Evolutionary conservation across 208 protist genomes (phyloP).

Genomic region (Leishmania major): DNA sequence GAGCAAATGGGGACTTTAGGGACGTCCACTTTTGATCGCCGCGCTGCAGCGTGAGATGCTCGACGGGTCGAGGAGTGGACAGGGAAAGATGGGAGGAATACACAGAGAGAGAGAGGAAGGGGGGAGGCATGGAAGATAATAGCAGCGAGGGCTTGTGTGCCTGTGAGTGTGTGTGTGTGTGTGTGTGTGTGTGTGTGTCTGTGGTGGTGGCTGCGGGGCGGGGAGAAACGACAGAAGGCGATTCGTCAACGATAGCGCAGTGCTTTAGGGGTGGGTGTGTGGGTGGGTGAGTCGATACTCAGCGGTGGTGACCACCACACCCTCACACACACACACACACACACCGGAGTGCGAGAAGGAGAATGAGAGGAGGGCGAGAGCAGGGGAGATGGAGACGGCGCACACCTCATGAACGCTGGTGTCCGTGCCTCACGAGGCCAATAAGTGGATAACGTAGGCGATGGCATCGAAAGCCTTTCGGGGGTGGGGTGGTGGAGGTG

Average conservation of each 20-base stretch:
- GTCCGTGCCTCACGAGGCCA: background rate
- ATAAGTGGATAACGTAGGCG: background rate
- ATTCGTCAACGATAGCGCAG: background rate
- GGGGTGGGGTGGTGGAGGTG: background rate
- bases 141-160: background rate
- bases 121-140: background rate
- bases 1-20: background rate
- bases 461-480: background rate
- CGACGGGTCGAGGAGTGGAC: background rate
- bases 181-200: background rate
- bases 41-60: background rate
- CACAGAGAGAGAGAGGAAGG: background rate
- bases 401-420: background rate
- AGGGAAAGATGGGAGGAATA: background rate
- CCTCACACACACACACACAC: too few species aligned
- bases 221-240: background rate
- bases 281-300: background rate
- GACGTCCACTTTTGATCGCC: too few species aligned
- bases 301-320: background rate
- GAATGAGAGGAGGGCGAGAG: background rate
- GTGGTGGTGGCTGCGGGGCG: background rate
- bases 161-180: background rate
- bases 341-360: background rate
- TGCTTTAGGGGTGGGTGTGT: background rate
- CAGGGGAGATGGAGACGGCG: background rate